Conservation (phyloP, 768 basidiomycete genomes). For the Pisolithus sp. region DNA sequence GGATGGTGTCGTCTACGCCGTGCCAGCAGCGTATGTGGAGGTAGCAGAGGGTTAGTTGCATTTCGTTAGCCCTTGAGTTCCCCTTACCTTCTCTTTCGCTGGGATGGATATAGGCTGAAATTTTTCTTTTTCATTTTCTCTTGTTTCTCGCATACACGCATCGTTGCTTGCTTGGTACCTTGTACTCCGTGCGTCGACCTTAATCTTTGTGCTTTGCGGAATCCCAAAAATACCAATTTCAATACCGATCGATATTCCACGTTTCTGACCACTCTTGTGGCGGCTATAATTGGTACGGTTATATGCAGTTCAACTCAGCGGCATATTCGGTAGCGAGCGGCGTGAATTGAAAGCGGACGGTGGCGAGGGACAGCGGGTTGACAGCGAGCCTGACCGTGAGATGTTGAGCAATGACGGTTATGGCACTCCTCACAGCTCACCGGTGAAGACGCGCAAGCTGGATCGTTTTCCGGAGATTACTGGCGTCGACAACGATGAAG, state of each 20-base stretch:
- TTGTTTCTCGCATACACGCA: constrained; percentile 19
- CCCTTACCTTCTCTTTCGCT: constrained; percentile 40
- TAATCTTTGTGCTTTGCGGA: no score
- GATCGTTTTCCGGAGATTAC: constrained; percentile 3
- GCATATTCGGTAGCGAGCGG: background rate
- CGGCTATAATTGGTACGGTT: constrained; percentile 5
- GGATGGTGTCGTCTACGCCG: constrained; percentile 79
- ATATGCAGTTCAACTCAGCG: constrained; percentile 2
- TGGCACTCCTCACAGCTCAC: constrained; percentile 19
- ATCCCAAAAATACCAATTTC: constrained; percentile 3
- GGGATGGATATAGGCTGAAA: constrained; percentile 73
- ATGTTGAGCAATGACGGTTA: constrained; percentile 12
- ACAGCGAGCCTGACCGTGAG: constrained; percentile 3
- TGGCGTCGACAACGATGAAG: constrained; percentile 12
- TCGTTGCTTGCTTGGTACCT: constrained; percentile 2
- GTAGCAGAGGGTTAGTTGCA: constrained; percentile 81
- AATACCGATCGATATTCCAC: constrained; percentile 11
- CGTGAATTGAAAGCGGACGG: background rate
- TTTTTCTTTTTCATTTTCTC: constrained; percentile 49
- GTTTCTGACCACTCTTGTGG: background rate
- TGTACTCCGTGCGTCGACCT: background rate
- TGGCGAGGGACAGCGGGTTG: background rate
- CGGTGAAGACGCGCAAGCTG: constrained; percentile 8
- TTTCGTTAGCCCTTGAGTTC: constrained; percentile 46
- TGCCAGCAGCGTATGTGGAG: constrained; percentile 89